These are phyloP conservation scores for Stagonosporopsis vannaccii DNA, from an alignment of 2,329 filamentous ascomycete species.

Conservation along the genomic window DNA sequence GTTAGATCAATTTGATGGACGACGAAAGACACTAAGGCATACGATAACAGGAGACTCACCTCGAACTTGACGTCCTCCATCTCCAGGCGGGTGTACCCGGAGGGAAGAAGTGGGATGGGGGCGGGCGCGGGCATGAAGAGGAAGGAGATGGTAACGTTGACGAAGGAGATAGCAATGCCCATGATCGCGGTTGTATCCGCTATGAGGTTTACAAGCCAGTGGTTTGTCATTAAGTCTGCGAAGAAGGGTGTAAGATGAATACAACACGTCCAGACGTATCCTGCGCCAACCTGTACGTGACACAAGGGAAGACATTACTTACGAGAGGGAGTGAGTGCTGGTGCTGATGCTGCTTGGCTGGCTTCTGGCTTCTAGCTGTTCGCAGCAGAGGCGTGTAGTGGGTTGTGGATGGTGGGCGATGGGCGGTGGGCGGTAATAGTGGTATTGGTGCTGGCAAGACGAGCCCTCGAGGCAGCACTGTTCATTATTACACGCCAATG, in stretches of 20 bases:
- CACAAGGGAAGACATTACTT: background rate
- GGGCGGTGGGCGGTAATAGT: too few species aligned
- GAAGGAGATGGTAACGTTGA: too few species aligned
- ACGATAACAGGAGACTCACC: too few species aligned
- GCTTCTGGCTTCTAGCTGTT: too few species aligned
- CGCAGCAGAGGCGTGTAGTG: too few species aligned
- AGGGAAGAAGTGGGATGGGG: background rate
- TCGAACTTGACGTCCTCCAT: background rate
- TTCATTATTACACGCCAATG: background rate
- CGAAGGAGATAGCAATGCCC: too few species aligned
- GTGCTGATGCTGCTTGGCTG: background rate
- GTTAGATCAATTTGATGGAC: too few species aligned
- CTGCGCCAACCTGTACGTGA: background rate
- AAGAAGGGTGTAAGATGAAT: background rate
- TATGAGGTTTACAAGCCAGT: background rate
- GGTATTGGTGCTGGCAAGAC: background rate
- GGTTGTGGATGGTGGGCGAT: too few species aligned
- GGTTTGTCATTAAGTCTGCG: background rate
- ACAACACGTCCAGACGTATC: background rate
- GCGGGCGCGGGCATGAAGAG: too few species aligned
- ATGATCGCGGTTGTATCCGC: background rate
- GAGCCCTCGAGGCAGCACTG: background rate
- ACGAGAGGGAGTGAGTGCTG: background rate
- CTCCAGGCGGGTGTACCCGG: background rate
- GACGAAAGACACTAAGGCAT: too few species aligned